A percentile compares a stretch with the other conserved stretches of the same genome.
phyloP scores from a whole-genome alignment of 371 early-diverging fungal genomes.

The Zychaea mexicana region DNA sequence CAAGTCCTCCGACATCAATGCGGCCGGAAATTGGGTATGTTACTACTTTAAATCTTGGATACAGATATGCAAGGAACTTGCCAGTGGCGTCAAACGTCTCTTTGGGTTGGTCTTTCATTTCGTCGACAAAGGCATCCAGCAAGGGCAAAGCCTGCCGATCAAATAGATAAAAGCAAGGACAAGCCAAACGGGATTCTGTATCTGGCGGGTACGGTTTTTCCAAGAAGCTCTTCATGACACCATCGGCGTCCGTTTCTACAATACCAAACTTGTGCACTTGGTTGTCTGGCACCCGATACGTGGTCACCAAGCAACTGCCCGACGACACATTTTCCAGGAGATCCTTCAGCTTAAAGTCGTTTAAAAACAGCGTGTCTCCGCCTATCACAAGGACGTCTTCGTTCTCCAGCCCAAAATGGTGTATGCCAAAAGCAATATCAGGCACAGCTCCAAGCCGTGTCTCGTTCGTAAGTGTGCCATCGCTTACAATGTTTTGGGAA shows the following conservation, averaged over 20 bases:
- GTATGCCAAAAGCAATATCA: constrained; percentile 55
- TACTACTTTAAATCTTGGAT: constrained; percentile 39
- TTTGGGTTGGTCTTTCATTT: constrained; percentile 32
- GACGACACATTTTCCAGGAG: constrained; percentile 14
- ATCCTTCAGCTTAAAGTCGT: constrained; percentile 45
- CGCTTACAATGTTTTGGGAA: constrained; percentile 47
- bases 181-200: constrained; percentile 53
- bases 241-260: constrained; percentile 39
- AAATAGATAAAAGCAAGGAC: constrained; percentile 67
- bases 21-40: constrained; percentile 56
- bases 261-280: constrained; percentile 60
- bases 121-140: constrained; percentile 47
- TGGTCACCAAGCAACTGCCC: constrained; percentile 44
- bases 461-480: constrained; percentile 55
- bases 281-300: constrained; percentile 44
- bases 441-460: constrained; percentile 61
- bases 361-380: constrained; percentile 61
- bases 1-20: constrained; percentile 65
- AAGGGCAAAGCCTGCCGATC: constrained; percentile 25
- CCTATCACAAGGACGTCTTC: constrained; percentile 57
- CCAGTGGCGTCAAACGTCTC: constrained; percentile 67
- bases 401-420: constrained; percentile 26
- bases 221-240: constrained; percentile 46
- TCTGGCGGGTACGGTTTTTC: constrained; percentile 58
- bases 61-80: constrained; percentile 54